Percentiles rank a stretch among this genome's conserved stretches.
phyloP scores from a whole-genome alignment of 164 flowering plant species.

The Annona cherimola region DNA sequence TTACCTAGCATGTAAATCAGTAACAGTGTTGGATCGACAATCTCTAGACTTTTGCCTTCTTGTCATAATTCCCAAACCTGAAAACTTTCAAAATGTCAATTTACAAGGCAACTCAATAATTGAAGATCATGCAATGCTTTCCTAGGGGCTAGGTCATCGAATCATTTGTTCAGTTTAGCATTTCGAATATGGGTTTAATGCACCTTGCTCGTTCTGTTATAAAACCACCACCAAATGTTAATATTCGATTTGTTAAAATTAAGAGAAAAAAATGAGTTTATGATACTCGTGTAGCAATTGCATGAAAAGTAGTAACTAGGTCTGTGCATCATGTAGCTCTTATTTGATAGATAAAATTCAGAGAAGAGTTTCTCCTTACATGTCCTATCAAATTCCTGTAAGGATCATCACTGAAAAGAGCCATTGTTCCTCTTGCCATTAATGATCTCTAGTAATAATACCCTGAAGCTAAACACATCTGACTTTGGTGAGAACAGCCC shows the following conservation, averaged over 20 bases:
- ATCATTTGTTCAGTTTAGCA: too few species aligned
- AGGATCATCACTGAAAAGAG: background rate
- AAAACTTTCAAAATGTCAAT: background rate
- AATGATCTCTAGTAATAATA: constrained; percentile 1
- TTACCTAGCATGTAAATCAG: constrained; percentile 9
- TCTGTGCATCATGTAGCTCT: too few species aligned
- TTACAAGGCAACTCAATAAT: too few species aligned
- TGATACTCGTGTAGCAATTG: too few species aligned
- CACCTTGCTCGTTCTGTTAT: too few species aligned
- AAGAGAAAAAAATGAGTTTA: too few species aligned
- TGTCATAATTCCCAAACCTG: constrained; percentile 12
- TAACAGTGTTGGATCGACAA: constrained; percentile 4
- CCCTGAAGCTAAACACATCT: background rate
- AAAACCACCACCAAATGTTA: too few species aligned
- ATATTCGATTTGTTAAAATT: too few species aligned
- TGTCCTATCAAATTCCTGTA: background rate
- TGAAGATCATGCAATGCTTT: background rate
- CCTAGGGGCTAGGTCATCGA: too few species aligned
- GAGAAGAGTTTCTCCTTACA: background rate
- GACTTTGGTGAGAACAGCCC: background rate
- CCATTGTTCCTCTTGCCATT: background rate
- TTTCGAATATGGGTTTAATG: too few species aligned
- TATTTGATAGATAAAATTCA: background rate
- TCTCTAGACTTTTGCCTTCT: constrained; percentile 8
- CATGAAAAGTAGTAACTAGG: too few species aligned